Evolutionary conservation across 208 protist species (phyloP), one percentile per base, ranked within the genome.

Genomic region (Naegleria lovaniensis): DNA sequence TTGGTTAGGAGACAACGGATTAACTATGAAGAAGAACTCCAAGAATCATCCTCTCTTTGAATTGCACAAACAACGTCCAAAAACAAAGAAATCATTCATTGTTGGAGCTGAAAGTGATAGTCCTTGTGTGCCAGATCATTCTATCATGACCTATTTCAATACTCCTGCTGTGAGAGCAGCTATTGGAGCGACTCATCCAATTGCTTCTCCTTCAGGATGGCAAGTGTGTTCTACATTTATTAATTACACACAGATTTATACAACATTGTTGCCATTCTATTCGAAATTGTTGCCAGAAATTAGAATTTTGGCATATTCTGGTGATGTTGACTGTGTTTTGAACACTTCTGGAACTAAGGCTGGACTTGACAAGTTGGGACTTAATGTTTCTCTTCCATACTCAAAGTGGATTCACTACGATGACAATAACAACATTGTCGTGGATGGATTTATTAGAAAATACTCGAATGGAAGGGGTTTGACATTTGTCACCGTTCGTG

Each of bases 341-440:
- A 88, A 88, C 19, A 58, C 43, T 16, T 88, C 55, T 40, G 85
- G 85, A 36, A 88, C 41, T 88, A 19, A 88, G 55, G 25, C 25
- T 11, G 39, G n/a, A 38, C n/a, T 88, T 48, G 41, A 41, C 15
- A 87, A 87, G 29, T 87, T 87, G 15, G 40, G 19, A 0, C 15
- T 29, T 84, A 19, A 16, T 75, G 58, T 16, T 48, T 48, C 43
- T n/a, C 13, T n/a, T 16, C 58, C 58, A 22, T 75, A 29, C 19
- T 22, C 19, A n/a, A 22, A 84, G 36, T 84, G 76, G 29, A 36
- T 36, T 36, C 76, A 87, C 13, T 19, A 52, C 40, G 15, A 15
- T 29, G 16, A 52, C 0, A 16, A 33, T 15, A 85, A n/a, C 40
- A 39, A 40, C 6, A 40, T 51, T 87, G 22, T 51, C 52, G 83